phyloP scores from a whole-genome alignment of 106 monocot species.

The Posidonia australis region DNA sequence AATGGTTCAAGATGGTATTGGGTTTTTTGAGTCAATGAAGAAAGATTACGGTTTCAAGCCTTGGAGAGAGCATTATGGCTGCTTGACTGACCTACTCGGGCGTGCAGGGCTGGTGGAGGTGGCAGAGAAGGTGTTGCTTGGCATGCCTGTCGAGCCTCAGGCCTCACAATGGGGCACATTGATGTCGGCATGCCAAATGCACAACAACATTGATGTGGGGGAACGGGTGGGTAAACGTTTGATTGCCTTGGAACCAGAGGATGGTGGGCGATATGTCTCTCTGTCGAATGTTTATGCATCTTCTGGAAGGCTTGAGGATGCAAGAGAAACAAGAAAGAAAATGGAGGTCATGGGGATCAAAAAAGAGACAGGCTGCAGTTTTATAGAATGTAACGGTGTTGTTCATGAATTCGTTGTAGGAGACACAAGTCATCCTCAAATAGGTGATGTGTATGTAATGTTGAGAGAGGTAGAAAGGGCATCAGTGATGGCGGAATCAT shows the following conservation, averaged over 20 bases:
- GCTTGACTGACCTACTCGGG: constrained; percentile 57
- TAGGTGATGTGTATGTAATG: constrained; percentile 27
- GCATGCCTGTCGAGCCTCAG: constrained; percentile 57
- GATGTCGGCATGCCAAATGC: constrained; percentile 38
- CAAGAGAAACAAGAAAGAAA: constrained; percentile 21
- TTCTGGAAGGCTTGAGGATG: constrained; percentile 36
- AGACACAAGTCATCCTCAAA: constrained; percentile 6
- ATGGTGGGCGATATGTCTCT: constrained; percentile 38
- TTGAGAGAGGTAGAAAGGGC: constrained; percentile 37
- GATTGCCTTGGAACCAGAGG: constrained; percentile 35
- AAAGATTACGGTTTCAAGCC: constrained; percentile 25
- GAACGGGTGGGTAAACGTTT: constrained; percentile 33
- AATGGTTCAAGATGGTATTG: constrained; percentile 31
- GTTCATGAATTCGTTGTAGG: constrained; percentile 22
- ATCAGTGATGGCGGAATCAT: constrained; percentile 25
- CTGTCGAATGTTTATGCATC: constrained; percentile 40
- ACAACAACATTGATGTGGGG: constrained; percentile 19
- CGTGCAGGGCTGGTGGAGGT: constrained; percentile 42
- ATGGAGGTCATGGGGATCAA: constrained; percentile 41
- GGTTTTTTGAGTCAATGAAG: constrained; percentile 50
- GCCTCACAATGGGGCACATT: constrained; percentile 64
- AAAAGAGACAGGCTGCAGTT: constrained; percentile 47
- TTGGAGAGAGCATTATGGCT: constrained; percentile 59
- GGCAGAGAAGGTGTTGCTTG: constrained; percentile 45
- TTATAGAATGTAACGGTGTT: constrained; percentile 21